A percentile compares a stretch with the other conserved stretches of the same genome.
phyloP scores from a whole-genome alignment of 257 asterid species.

The Salvia hispanica region DNA sequence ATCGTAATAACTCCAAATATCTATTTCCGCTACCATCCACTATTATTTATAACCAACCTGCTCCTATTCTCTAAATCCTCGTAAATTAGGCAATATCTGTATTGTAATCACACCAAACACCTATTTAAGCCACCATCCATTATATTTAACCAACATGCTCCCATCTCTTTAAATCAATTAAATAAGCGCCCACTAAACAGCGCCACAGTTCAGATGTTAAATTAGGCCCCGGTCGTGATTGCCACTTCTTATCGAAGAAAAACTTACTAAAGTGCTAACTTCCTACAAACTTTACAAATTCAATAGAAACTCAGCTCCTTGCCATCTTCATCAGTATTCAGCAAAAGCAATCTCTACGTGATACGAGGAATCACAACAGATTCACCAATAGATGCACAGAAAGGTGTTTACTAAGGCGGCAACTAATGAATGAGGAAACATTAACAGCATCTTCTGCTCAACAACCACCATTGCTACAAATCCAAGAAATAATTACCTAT shows the following conservation, averaged over 20 bases:
- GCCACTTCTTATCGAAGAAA: background rate
- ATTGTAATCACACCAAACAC: background rate
- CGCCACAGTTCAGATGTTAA: background rate
- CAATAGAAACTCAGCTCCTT: conserved; percentile 2
- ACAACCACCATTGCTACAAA: background rate
- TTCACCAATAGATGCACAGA: conserved; percentile 9
- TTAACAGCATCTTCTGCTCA: conserved; percentile 17
- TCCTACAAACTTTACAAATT: conserved; percentile 17
- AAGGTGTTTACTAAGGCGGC: background rate
- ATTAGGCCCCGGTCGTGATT: background rate
- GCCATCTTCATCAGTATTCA: conserved; percentile 14
- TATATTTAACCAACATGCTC: background rate
- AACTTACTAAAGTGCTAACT: background rate
- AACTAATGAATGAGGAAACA: background rate
- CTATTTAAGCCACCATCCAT: background rate
- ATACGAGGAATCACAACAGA: conserved; percentile 1
- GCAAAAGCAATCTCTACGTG: conserved; percentile 7
- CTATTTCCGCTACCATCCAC: no score
- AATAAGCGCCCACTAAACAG: background rate
- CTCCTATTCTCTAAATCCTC: background rate
- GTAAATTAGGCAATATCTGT: background rate
- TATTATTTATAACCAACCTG: background rate
- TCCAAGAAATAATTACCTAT: conserved; percentile 10
- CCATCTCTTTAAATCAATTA: background rate
- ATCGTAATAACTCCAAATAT: background rate